These are phyloP conservation scores for Hymenoscyphus albidus DNA, from an alignment of 2,329 filamentous ascomycete genomes.

Conservation along the genomic window DNA sequence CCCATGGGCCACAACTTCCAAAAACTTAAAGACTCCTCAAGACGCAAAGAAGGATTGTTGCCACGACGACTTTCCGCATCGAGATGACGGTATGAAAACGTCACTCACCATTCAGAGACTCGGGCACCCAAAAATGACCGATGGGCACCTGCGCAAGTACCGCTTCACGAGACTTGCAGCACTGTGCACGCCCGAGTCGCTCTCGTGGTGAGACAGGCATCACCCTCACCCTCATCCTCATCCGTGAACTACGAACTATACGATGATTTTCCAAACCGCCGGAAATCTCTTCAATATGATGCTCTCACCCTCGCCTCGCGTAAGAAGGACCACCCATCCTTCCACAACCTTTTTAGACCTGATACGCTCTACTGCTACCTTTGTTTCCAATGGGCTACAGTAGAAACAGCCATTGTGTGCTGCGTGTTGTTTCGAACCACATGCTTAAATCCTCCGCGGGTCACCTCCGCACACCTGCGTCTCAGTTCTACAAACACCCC, in stretches of 20 bases:
- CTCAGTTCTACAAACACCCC: not conserved
- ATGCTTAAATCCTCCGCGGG: slow-evolving; percentile 1
- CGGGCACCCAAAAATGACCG: not conserved
- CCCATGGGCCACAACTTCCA: not conserved
- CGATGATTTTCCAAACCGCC: not conserved
- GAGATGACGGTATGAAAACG: not conserved
- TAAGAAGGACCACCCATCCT: not conserved
- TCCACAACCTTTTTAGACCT: not conserved
- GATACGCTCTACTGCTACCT: not conserved
- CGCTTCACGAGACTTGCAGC: not conserved
- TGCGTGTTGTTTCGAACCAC: not conserved
- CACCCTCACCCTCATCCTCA: not conserved
- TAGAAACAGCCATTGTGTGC: not conserved
- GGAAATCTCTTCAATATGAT: not conserved
- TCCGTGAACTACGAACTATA: not conserved
- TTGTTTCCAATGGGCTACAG: not conserved
- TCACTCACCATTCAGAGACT: not conserved
- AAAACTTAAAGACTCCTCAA: not conserved
- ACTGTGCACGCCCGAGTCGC: not conserved
- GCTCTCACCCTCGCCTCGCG: not conserved
- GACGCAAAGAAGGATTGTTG: not conserved
- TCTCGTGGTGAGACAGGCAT: not conserved
- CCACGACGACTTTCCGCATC: not conserved
- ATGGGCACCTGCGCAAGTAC: not conserved
- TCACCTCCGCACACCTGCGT: not conserved